Evolutionary conservation across 2,329 filamentous ascomycete species (phyloP), one percentile per base, ranked within the genome.

Genomic region (Calonectria pseudoreteaudii): DNA sequence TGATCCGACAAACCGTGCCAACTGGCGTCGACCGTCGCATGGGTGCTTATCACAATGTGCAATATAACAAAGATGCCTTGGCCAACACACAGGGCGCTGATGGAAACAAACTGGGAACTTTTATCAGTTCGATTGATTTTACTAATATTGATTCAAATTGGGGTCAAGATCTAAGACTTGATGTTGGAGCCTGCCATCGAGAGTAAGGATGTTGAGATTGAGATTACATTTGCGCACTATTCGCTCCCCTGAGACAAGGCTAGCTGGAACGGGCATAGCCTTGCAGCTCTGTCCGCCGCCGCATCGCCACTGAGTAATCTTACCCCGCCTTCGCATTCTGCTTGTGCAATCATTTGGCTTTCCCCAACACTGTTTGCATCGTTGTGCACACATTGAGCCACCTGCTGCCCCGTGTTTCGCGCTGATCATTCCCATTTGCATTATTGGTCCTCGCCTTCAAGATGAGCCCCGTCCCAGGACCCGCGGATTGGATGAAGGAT

Each of bases 401-500:
- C 23, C 18, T 38, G 14, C 11, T 41, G n/a, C n/a, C 5, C 9
- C n/a, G 31, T 11, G n/a, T 18, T 62, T 20, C 23, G 11, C 38
- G 56, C 23, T 34, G 34, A 62, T 62, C 56, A 41, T 62, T 30
- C 9, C 56, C 10, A 20, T 62, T 38, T 34, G 28, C 3, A 6
- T 26, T 38, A 18, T 26, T 16, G 26, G 18, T 60, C 23, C 13
- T 62, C 41, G 36, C 8, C 10, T 53, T n/a, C 23, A 58, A 66
- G n/a, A 66, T 66, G 64, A 66, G 64, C 28, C 64, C 41, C 41
- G 34, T 66, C 11, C 64, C 64, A 16, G 41, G 41, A 36, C 28
- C 44, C 10, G 31, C 64, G 13, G 64, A 66, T 18, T 68, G 66
- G 66, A 68, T 68, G 66, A 56, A 56, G 11, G 50, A 56, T n/a